Percentiles rank a stretch among this genome's conserved stretches.
Evolutionary conservation across 2,329 filamentous ascomycete species (phyloP).

Genomic region (Verticillium zaregamsianum): DNA sequence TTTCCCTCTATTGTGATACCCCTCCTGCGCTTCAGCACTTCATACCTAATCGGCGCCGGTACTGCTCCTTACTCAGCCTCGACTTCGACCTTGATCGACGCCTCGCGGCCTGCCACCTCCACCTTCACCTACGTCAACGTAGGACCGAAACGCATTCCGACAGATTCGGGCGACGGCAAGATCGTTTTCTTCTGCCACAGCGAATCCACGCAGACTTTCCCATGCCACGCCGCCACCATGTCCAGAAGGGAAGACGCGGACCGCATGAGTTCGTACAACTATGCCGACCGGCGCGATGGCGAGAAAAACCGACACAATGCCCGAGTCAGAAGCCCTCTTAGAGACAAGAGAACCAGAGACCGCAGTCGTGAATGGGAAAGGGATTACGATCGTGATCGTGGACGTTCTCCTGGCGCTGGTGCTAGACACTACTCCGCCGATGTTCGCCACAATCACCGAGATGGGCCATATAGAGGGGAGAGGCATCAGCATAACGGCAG

Average conservation of each 20-base stretch:
- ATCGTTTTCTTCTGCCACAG: neutral
- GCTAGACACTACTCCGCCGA: neutral
- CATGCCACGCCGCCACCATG: neutral
- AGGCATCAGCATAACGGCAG: neutral
- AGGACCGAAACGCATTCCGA: neutral
- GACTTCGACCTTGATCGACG: neutral
- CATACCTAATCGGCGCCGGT: neutral
- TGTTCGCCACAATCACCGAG: neutral
- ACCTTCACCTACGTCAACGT: neutral
- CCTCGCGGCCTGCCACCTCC: neutral
- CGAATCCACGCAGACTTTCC: neutral
- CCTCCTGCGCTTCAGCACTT: neutral
- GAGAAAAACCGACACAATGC: conserved; percentile 5
- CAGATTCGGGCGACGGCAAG: too few species aligned
- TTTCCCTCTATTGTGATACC: neutral
- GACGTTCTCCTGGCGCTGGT: neutral
- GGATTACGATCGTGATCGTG: conserved; percentile 10
- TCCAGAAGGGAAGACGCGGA: neutral
- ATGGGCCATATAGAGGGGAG: neutral
- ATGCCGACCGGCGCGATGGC: conserved; percentile 7
- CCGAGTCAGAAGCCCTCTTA: neutral
- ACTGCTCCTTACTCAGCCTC: neutral
- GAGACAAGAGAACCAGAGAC: conserved; percentile 1
- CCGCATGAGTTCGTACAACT: neutral
- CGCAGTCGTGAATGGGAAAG: conserved; percentile 17